A percentile compares a stretch with the other conserved stretches of the same genome.
Conservation (phyloP, 345 rosid genomes). For the Linum lewisii region DNA sequence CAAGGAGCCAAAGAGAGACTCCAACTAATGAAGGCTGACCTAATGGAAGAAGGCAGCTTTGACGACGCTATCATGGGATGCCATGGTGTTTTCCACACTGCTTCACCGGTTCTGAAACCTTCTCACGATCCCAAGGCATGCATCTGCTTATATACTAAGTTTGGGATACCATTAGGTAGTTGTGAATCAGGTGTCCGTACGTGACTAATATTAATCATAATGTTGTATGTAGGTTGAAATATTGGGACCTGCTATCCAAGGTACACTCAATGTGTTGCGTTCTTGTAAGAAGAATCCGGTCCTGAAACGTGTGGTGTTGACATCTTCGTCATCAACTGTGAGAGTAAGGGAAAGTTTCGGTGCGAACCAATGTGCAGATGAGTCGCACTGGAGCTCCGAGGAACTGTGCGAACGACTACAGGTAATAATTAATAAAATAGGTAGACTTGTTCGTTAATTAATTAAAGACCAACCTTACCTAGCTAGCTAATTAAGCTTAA, state of each 20-base stretch:
- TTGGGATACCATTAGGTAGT: no score
- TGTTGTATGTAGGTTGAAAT: conserved; percentile 49
- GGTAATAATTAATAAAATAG: conserved; percentile 21
- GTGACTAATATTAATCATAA: neutral
- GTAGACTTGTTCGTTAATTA: no score
- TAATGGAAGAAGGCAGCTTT: conserved; percentile 73
- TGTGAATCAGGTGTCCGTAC: no score
- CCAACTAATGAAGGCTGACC: conserved; percentile 55
- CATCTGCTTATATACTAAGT: neutral
- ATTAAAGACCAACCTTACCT: no score
- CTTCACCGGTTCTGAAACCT: conserved; percentile 77
- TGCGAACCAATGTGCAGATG: conserved; percentile 55
- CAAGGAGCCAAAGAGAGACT: conserved; percentile 89
- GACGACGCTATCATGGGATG: conserved; percentile 67
- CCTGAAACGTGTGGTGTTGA: conserved; percentile 66
- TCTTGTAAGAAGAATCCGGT: conserved; percentile 63
- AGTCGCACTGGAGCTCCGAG: conserved; percentile 77
- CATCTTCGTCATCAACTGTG: conserved; percentile 79
- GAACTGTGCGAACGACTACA: conserved; percentile 61
- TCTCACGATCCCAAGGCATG: conserved; percentile 74
- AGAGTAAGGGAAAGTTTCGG: conserved; percentile 62
- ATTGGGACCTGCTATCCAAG: conserved; percentile 65
- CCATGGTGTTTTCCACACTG: conserved; percentile 87
- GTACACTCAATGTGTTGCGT: conserved; percentile 72
- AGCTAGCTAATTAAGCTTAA: neutral